Percentiles rank a stretch among this genome's conserved stretches.
phyloP scores from a whole-genome alignment of 441 rosid species.

The Erodium texanum region DNA sequence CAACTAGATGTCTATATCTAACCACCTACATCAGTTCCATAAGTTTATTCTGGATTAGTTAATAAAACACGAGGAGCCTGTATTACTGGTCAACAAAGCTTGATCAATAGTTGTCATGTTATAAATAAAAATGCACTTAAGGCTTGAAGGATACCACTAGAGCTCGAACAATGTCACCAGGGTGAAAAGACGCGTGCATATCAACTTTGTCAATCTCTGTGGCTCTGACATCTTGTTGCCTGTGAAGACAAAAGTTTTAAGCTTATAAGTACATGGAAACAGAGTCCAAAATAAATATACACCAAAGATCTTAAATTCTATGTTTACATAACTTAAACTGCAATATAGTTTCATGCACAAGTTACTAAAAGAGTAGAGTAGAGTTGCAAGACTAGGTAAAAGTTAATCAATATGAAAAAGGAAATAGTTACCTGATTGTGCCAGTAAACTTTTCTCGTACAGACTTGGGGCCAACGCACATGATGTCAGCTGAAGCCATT shows the following conservation, averaged over 20 bases:
- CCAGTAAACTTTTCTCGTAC: slow-evolving; percentile 79
- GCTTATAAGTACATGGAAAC: not conserved
- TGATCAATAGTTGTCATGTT: too few species aligned
- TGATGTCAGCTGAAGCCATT: slow-evolving; percentile 64
- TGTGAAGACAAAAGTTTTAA: slow-evolving; percentile 21
- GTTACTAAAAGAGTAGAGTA: not conserved
- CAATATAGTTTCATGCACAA: not conserved
- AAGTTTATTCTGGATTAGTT: not conserved
- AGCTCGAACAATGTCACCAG: slow-evolving; percentile 84
- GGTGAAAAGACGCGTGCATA: slow-evolving; percentile 65
- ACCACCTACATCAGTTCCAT: not conserved
- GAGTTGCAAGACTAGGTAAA: not conserved
- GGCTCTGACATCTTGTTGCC: slow-evolving; percentile 92
- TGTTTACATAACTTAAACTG: not conserved
- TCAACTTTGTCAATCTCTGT: slow-evolving; percentile 94
- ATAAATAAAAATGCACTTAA: too few species aligned
- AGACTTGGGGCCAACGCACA: slow-evolving; percentile 75
- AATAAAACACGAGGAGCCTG: not conserved
- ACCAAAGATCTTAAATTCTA: not conserved
- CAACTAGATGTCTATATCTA: not conserved
- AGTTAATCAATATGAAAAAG: not conserved
- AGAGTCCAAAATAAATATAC: not conserved
- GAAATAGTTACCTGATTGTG: slow-evolving; percentile 43
- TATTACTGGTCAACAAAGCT: not conserved
- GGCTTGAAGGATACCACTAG: slow-evolving; percentile 61